Conservation (phyloP, 495 filamentous ascomycete species). For the Daldinia caldariorum region DNA sequence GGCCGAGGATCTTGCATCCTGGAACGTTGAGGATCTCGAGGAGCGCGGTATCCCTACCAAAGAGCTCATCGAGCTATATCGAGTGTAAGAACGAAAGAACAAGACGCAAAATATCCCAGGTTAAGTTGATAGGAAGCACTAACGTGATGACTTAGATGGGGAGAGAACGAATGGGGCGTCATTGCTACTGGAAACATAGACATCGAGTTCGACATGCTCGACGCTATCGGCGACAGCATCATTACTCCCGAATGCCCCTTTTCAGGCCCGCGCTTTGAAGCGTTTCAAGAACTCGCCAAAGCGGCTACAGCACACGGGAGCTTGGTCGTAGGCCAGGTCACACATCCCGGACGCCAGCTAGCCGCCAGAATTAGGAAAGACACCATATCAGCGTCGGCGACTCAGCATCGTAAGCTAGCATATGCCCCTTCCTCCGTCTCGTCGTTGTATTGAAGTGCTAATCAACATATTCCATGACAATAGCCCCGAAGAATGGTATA, state of each 20-base stretch:
- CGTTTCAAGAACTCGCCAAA: constrained; percentile 62
- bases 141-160: constrained; percentile 57
- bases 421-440: constrained; percentile 4
- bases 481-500: constrained; percentile 9
- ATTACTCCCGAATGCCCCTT: constrained; percentile 58
- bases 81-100: constrained; percentile 15
- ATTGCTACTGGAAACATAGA: constrained; percentile 70
- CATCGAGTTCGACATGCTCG: constrained; percentile 67
- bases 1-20: constrained; percentile 69
- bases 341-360: constrained; percentile 68
- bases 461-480: not conserved
- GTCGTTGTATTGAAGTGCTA: not conserved
- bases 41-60: constrained; percentile 67
- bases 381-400: constrained; percentile 65
- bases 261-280: constrained; percentile 65
- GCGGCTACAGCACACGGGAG: constrained; percentile 62
- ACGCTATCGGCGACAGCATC: constrained; percentile 65
- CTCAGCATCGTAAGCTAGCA: constrained; percentile 57
- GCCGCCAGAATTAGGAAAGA: constrained; percentile 58
- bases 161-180: constrained; percentile 63
- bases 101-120: not conserved
- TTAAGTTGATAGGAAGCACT: not conserved
- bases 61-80: constrained; percentile 67
- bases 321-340: constrained; percentile 65
- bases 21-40: constrained; percentile 58